Conservation (phyloP, 257 asterid genomes). For the Asclepias syriaca region DNA sequence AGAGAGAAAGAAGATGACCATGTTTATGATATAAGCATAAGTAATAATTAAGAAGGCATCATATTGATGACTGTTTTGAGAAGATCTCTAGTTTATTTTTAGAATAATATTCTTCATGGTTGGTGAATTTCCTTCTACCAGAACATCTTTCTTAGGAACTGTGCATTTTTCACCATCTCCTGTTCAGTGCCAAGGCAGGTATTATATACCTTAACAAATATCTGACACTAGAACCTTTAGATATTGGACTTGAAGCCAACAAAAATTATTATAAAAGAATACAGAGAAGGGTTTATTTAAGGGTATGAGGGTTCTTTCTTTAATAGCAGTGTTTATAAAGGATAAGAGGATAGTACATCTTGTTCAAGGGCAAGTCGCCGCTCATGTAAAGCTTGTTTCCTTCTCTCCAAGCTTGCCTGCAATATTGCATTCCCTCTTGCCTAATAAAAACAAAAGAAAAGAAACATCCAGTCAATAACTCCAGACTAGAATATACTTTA, state of each 20-base stretch:
- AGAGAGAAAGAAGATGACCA: not conserved
- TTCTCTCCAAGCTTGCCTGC: conserved; percentile 94
- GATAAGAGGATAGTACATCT: conserved; percentile 45
- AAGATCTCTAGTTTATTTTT: not conserved
- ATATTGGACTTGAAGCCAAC: not conserved
- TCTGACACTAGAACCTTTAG: not conserved
- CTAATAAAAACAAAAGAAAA: conserved; percentile 30
- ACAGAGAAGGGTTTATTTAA: not conserved
- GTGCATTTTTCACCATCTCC: not conserved
- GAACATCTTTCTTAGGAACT: not conserved
- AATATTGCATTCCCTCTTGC: conserved; percentile 92
- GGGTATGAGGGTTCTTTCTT: not conserved
- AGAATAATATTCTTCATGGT: not conserved
- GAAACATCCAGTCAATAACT: conserved; percentile 10
- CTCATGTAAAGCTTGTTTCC: conserved; percentile 94
- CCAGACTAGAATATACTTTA: not conserved
- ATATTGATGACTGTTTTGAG: not conserved
- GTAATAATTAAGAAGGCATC: not conserved
- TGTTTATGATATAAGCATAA: not conserved
- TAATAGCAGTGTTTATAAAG: not conserved
- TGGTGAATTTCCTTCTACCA: not conserved
- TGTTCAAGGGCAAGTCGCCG: conserved; percentile 93
- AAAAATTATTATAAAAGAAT: not conserved
- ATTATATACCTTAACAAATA: not conserved
- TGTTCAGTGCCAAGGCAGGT: not conserved